Evolutionary conservation across 495 filamentous ascomycete genomes (phyloP), one percentile per base, ranked within the genome.

Genomic region (Xylaria curta): DNA sequence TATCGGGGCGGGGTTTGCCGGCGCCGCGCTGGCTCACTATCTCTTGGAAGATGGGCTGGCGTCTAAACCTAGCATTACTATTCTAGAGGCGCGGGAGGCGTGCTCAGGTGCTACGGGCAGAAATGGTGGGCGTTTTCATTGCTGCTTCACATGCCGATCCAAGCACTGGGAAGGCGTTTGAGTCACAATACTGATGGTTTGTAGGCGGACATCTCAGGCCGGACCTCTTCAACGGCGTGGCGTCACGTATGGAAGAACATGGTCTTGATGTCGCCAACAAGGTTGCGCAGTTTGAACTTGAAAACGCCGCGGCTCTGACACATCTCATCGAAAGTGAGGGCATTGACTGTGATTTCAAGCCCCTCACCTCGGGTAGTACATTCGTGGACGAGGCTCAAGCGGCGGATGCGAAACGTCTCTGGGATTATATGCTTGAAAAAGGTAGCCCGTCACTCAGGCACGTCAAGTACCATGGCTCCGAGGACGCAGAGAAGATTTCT

Each of bases 21-120:
- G 81, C 10, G 73, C 74, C 24, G 69, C 73, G 17, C 51, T 76
- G 42, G 79, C 77, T 44, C 73, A 78, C 58, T 76, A 80, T 46
- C 64, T 82, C 26, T 67, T 78, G 3, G 71, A 75, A 59, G 65
- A 71, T 24, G 78, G 78, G 65, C 33, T 70, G 66, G 75, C 42
- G 12, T 67, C 78, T 19, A 73, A 70, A 12, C 78, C 81, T 60
- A 84, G 80, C 13, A 78, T 92, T 1, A 84, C 91, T 1, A 89
- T 94, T 80, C 81, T 94, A 5, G 92, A 94, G 76, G 91, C 91
- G 4, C 82, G 92, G 24, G 87, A 90, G 74, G 87, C 90, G 13
- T 93, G 91, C 75, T 92, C 87, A 77, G 92, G 92, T 19, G 92
- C 92, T 12, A 93, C 91, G 0, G 92, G 90, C 0, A 83, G 91